Base-by-base conservation (phyloP, 1,284 basidiomycete genomes). In the Ustilago nuda region DNA sequence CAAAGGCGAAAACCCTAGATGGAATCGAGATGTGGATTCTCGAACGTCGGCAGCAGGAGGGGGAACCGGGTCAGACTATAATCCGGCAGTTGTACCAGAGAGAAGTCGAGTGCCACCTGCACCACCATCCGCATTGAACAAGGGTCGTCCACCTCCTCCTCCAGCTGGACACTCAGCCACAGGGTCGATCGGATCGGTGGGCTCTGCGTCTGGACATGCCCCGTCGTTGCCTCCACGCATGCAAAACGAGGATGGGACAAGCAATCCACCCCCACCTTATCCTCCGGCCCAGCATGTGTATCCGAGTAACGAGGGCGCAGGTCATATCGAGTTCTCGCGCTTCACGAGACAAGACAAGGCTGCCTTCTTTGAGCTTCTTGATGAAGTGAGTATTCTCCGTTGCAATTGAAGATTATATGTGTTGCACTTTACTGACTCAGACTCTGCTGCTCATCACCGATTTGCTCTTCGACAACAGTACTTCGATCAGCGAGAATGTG, bases 331-430 rank as follows among this genome's bases (percentile, higher is more conserved):
- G 43, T 82, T 83, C 59, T 80, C 80, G 8, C 69, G 64, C 27
- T 81, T 83, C 61, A 75, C 74, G 11, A 67, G 66, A n/a, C 54
- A 66, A 19, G 80, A 83, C 60, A 82, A 83, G 52, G 55, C 68
- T 11, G 79, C 77, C 32, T 84, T 82, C 63, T 82, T 82, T 41
- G 60, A 58, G 17, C 60, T 82, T 15, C 72, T 84, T 15, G 81
- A 83, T 58, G 76, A 82, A 41, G 71, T 80, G 43, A 62, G 76
- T 70, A 13, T 27, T 43, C 4, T 19, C 8, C n/a, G 0, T 17
- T 30, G 33, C 9, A 8, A 6, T 13, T 17, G 12, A 23, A 30
- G 15, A 12, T 30, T 9, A 23, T 8, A 19, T 45, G 11, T 19
- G 48, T 8, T 50, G 30, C 48, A 48, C 8, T 32, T 23, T 37